Base-by-base conservation (phyloP, 805 yeast genomes). In the Monosporozyma aquatica region DNA sequence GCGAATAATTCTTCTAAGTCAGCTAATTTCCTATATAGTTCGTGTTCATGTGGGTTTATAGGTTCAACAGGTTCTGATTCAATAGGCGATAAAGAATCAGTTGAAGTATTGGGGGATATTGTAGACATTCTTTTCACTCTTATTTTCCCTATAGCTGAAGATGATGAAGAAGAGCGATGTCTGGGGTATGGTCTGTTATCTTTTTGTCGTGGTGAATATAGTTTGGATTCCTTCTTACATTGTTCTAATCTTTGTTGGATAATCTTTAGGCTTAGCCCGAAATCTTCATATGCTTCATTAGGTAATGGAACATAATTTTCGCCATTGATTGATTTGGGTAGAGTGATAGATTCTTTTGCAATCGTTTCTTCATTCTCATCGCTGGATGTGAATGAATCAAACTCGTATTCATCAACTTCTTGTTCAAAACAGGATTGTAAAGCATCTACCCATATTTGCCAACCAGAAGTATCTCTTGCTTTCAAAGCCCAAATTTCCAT, bases 401-500 rank as follows among this genome's bases (percentile, higher is more conserved):
- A 28, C 3, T 22, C 26, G 15, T 17, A 27, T 20, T 21, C 20
- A 10, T 30, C 27, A 11, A 36, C 40, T 13, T 47, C 48, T 21
- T 49, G 48, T 5, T 58, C 56, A 44, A 54, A 59, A 42, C 64
- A 61, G 8, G 48, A 44, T 43, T 86, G 81, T 49, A 89, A 74
- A 2, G 95, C 95, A 41, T 78, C 72, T 11, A 82, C 75, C 98
- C 98, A 92, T 5, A 75, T 69, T 27, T 77, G 73, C 72, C 87
- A 92, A 49, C 83, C 89, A 6, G 71, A 68, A 9, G 64, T 62
- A 43, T 70, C 76, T 37, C 70, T 65, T 0, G 97, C 84, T 53
- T 83, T 85, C 46, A 90, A 68, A 29, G 77, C 78, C 97, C 97
- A 90, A 8, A 84, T 79, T 59, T 90, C 97, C 78, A 90, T 80